These are phyloP conservation scores for Leucogyrophana mollusca DNA, from an alignment of 768 basidiomycete genomes.

Conservation along the genomic window DNA sequence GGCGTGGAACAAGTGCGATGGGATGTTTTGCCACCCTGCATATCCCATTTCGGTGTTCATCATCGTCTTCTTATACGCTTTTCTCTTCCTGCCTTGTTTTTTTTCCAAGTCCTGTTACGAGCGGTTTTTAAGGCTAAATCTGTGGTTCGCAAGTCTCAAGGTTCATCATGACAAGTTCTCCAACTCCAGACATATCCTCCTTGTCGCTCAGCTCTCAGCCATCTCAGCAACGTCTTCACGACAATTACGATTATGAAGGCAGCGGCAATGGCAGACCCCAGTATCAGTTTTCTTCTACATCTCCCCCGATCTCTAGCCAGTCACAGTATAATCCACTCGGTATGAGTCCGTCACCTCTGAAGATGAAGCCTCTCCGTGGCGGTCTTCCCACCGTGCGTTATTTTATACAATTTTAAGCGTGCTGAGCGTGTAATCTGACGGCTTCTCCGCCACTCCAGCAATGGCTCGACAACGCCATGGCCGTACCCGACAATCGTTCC, in stretches of 20 bases:
- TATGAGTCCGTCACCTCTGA: conserved; percentile 68
- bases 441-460: conserved; percentile 49
- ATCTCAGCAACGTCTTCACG: conserved; percentile 79
- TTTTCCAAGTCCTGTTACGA: conserved; percentile 32
- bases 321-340: conserved; percentile 48
- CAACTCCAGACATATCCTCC: conserved; percentile 74
- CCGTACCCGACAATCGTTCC: conserved; percentile 66
- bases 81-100: conserved; percentile 27
- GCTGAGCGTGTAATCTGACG: conserved; percentile 21
- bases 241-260: conserved; percentile 80
- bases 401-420: conserved; percentile 8
- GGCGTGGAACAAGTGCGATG: conserved; percentile 34
- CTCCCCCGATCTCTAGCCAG: conserved; percentile 55
- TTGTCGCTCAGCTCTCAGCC: conserved; percentile 65
- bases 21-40: conserved; percentile 23
- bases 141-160: conserved; percentile 12
- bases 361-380: conserved; percentile 66
- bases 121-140: conserved; percentile 20
- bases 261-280: conserved; percentile 50
- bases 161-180: conserved; percentile 73
- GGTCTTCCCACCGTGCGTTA: conserved; percentile 71
- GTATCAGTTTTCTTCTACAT: conserved; percentile 69
- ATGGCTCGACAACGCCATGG: conserved; percentile 72
- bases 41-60: conserved; percentile 10
- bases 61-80: conserved; percentile 18